A percentile compares a stretch with the other conserved stretches of the same genome.
These are phyloP conservation scores for Akanthomyces lecanii DNA, from an alignment of 2,329 filamentous ascomycete genomes.

Conservation along the genomic window DNA sequence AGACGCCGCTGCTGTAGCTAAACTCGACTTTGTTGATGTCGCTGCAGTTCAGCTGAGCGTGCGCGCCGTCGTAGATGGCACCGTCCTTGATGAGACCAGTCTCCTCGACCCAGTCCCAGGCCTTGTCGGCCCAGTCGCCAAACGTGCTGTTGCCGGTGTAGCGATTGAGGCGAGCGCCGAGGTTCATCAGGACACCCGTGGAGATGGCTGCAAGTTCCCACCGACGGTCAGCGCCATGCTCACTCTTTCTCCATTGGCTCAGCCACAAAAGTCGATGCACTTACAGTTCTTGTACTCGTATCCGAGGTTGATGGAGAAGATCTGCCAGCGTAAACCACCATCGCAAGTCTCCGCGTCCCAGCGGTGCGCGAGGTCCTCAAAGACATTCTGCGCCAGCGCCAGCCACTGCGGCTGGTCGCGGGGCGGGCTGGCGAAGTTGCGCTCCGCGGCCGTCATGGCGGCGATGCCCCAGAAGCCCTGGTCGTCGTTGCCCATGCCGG, in stretches of 20 bases:
- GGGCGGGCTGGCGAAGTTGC: constrained; percentile 61
- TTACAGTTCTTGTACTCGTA: constrained; percentile 52
- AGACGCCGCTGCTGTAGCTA: constrained; percentile 4
- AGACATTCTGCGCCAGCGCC: constrained; percentile 65
- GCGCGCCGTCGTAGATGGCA: constrained; percentile 56
- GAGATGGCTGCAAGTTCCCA: constrained; percentile 38
- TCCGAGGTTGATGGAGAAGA: constrained; percentile 66
- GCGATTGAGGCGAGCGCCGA: constrained; percentile 62
- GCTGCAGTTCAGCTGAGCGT: constrained; percentile 49
- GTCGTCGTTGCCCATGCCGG: constrained; percentile 58
- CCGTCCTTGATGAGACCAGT: constrained; percentile 56
- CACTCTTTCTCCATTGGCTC: too few species aligned
- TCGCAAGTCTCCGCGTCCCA: constrained; percentile 48
- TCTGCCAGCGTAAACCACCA: constrained; percentile 75
- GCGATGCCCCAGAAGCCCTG: constrained; percentile 74
- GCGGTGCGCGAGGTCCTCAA: constrained; percentile 35
- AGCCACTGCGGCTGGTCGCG: constrained; percentile 62
- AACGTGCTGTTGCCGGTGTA: constrained; percentile 66
- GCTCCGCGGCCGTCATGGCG: constrained; percentile 67
- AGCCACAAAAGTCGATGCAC: neutral
- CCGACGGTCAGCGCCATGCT: neutral
- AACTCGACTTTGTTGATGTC: constrained; percentile 42
- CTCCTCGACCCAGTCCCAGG: constrained; percentile 56
- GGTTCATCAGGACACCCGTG: constrained; percentile 59
- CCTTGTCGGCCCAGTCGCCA: constrained; percentile 56